Evolutionary conservation across 2,329 filamentous ascomycete genomes (phyloP).

Genomic region (Ophiostoma pallidulum): DNA sequence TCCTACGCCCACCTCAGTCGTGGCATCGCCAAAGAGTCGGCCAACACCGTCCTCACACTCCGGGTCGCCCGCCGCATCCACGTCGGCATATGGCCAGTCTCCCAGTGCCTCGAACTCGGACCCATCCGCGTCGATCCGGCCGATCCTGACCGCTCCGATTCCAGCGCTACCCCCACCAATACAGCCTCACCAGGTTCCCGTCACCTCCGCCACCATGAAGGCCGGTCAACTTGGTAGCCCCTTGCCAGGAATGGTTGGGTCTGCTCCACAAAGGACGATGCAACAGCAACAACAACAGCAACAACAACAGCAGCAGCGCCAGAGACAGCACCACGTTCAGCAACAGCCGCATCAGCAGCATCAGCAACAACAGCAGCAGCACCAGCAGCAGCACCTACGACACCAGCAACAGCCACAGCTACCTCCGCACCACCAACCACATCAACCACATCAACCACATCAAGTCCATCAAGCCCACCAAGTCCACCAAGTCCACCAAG

Average conservation of each 20-base stretch:
- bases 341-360: conserved; percentile 28
- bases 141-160: conserved; percentile 23
- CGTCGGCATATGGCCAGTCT: conserved; percentile 31
- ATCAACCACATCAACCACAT: conserved; percentile 25
- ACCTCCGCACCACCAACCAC: conserved; percentile 5
- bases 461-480: conserved; percentile 24
- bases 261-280: conserved; percentile 10
- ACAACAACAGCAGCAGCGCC: conserved; percentile 11
- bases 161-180: conserved; percentile 17
- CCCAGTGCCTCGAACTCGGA: conserved; percentile 37
- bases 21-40: conserved; percentile 58
- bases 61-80: conserved; percentile 44
- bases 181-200: conserved; percentile 7
- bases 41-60: conserved; percentile 75
- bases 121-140: conserved; percentile 32
- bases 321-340: conserved; percentile 4
- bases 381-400: conserved; percentile 8
- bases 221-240: conserved; percentile 21
- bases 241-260: conserved; percentile 13
- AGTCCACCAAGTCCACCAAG: no score
- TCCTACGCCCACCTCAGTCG: conserved; percentile 40
- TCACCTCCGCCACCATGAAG: conserved; percentile 27
- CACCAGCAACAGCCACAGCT: conserved; percentile 6
- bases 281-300: conserved; percentile 19
- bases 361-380: conserved; percentile 21